Conservation (phyloP, 495 filamentous ascomycete genomes). For the Evernia prunastri region DNA sequence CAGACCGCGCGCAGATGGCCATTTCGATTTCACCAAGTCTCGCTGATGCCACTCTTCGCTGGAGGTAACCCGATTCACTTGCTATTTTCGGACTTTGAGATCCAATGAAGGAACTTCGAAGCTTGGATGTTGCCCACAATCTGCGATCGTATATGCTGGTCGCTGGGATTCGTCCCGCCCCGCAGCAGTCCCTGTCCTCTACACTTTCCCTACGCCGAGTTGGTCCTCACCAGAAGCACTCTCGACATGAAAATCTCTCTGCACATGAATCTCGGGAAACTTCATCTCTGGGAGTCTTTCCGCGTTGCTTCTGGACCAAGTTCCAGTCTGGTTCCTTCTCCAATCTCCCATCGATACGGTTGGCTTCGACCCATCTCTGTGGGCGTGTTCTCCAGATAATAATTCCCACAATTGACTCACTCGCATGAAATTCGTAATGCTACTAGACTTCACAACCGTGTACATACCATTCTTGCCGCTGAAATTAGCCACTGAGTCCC, state of each 20-base stretch:
- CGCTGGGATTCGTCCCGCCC: too few species aligned
- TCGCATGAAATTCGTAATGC: slow-evolving; percentile 3
- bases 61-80: too few species aligned
- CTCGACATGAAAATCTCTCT: neutral
- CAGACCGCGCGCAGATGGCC: too few species aligned
- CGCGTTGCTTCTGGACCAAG: neutral
- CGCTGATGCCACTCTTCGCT: too few species aligned
- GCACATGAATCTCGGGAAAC: neutral
- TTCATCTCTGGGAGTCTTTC: neutral
- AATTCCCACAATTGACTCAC: neutral
- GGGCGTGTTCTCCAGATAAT: neutral
- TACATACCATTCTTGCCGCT: neutral
- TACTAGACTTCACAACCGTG: slow-evolving; percentile 3
- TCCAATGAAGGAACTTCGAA: too few species aligned
- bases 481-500: neutral
- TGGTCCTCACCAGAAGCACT: too few species aligned
- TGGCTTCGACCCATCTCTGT: neutral
- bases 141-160: too few species aligned
- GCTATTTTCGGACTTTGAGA: too few species aligned
- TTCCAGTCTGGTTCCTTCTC: neutral
- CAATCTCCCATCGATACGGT: neutral
- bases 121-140: too few species aligned
- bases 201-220: too few species aligned
- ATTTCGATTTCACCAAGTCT: too few species aligned
- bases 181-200: too few species aligned